Percentiles rank a stretch among this genome's conserved stretches.
These are phyloP conservation scores for Termitomyces bulborhizus DNA, from an alignment of 768 basidiomycete species.

Conservation along the genomic window DNA sequence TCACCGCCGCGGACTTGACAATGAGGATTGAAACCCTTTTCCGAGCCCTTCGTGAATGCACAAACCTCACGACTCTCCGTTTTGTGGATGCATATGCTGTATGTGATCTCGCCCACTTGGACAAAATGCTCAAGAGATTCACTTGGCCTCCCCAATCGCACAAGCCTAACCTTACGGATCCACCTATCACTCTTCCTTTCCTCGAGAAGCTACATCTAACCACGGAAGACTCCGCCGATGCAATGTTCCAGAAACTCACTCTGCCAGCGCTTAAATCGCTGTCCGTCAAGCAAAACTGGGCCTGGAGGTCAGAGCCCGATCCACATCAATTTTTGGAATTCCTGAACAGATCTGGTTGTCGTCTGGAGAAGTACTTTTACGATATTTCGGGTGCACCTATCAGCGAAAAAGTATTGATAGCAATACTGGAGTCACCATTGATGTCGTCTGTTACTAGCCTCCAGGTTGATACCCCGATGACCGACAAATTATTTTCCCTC, in stretches of 20 bases:
- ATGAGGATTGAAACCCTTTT: not conserved
- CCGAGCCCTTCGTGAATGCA: not conserved
- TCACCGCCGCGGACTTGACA: not conserved
- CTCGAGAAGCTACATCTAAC: not conserved
- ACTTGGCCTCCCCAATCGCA: not conserved
- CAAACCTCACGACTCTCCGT: slow-evolving; percentile 2
- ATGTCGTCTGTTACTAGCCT: slow-evolving; percentile 1
- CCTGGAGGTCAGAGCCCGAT: not conserved
- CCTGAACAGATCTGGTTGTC: slow-evolving; percentile 2
- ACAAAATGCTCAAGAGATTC: not conserved
- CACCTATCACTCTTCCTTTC: not conserved
- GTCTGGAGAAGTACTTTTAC: not conserved
- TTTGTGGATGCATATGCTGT: not conserved
- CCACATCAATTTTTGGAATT: not conserved
- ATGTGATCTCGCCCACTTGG: not conserved
- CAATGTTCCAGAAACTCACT: slow-evolving; percentile 1
- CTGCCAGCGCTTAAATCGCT: not conserved
- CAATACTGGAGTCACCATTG: not conserved
- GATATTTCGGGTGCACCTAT: not conserved
- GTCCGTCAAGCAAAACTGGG: not conserved
- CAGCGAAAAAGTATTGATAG: not conserved
- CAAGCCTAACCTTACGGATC: not conserved
- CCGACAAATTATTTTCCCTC: not conserved
- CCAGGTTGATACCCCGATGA: not conserved
- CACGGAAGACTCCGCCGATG: not conserved